phyloP scores from a whole-genome alignment of 2,329 filamentous ascomycete species.

The Monosporascus sp. region DNA sequence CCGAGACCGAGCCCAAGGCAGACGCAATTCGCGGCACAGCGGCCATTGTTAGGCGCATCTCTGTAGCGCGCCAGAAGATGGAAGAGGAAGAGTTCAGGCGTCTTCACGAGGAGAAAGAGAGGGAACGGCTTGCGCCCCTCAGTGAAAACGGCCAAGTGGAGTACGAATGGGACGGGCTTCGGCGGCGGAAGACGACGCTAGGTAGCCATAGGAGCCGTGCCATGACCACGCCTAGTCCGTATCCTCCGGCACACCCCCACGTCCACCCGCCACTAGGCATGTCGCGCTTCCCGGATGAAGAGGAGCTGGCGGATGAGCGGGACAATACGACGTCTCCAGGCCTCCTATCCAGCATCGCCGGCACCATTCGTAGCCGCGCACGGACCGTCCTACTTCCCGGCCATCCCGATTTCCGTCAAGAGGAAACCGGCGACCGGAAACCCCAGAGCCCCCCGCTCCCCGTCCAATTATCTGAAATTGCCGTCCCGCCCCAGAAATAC shows the following conservation, averaged over 20 bases:
- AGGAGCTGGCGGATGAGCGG: slow-evolving; percentile 53
- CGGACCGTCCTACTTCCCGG: slow-evolving; percentile 35
- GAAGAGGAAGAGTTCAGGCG: slow-evolving; percentile 75
- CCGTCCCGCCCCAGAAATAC: slow-evolving; percentile 42
- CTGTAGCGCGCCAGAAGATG: slow-evolving; percentile 66
- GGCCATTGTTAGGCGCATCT: slow-evolving; percentile 80
- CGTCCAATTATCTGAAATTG: slow-evolving; percentile 58
- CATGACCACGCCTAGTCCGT: slow-evolving; percentile 29
- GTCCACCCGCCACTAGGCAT: slow-evolving; percentile 83
- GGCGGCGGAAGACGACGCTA: slow-evolving; percentile 60
- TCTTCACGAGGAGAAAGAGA: slow-evolving; percentile 70
- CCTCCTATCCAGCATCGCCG: slow-evolving; percentile 51
- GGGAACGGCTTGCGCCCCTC: slow-evolving; percentile 67
- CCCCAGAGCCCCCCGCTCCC: slow-evolving; percentile 54
- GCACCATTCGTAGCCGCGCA: slow-evolving; percentile 46
- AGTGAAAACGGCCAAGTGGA: slow-evolving; percentile 64
- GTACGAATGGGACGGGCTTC: slow-evolving; percentile 88
- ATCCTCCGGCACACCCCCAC: slow-evolving; percentile 57
- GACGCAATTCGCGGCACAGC: slow-evolving; percentile 91
- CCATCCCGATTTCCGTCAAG: slow-evolving; percentile 35
- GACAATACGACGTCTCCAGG: slow-evolving; percentile 40
- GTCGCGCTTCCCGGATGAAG: slow-evolving; percentile 71
- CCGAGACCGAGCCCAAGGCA: slow-evolving; percentile 93
- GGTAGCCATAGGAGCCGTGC: slow-evolving; percentile 33
- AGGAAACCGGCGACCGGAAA: slow-evolving; percentile 30